Base-by-base conservation (phyloP, 2,329 filamentous ascomycete species). In the Raffaelea ambrosiae region DNA sequence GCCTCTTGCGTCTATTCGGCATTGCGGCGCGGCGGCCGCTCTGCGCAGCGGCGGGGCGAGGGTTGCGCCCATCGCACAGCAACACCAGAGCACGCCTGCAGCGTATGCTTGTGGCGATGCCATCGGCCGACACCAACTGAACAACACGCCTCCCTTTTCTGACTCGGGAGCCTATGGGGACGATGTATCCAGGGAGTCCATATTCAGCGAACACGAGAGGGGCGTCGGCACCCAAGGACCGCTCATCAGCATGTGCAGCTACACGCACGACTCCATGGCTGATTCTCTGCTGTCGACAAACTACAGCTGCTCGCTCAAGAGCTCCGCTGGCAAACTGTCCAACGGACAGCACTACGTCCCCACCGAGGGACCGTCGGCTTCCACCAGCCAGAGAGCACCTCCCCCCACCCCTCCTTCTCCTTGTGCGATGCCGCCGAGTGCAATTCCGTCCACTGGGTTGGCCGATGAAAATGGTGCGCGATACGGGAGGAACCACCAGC, bases 341-440 rank as follows among this genome's bases (percentile, higher is more conserved):
- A 64, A 64, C 51, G 62, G 63, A 14, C 62, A 65, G 20, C 48
- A 59, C 40, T 66, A 66, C 51, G 59, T 65, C 1, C 61, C 62
- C 3, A 52, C 47, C 20, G 53, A 52, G 26, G 26, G 26, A 29
- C 7, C 26, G 13, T 7, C 26, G 26, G 26, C 26, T 13, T 29
- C 26, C 7, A 13, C 26, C 26, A 13, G 26, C 26, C 7, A 7
- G 26, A 29, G 7, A 29, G 7, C 26, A 29, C 26, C 26, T 7
- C 26, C 26, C 7, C 26, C 26, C 7, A 29, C 26, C 7, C 26
- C 26, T 7, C 26, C 26, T 7, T 29, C 26, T 29, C 13, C 26
- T n/a, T n/a, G n/a, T n/a, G n/a, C n/a, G n/a, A n/a, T n/a, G n/a
- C n/a, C n/a, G n/a, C n/a, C n/a, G n/a, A n/a, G n/a, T n/a, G n/a